Base-by-base conservation (phyloP, 768 basidiomycete genomes). In the Amanita rimosa region DNA sequence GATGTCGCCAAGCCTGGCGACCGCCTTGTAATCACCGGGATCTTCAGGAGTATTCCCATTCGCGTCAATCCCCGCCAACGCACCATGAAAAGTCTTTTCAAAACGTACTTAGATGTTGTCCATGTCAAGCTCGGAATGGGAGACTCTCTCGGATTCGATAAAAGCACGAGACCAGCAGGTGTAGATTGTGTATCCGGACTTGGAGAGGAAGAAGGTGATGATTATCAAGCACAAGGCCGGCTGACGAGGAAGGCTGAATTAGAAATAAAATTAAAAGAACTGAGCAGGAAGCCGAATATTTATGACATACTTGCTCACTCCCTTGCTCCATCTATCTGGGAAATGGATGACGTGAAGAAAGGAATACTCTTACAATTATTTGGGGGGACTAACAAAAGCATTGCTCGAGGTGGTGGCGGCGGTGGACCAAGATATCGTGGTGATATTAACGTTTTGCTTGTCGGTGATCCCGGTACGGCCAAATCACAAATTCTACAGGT, bases 301-400 rank as follows among this genome's bases (percentile, higher is more conserved):
- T 98, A 98, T 62, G 89, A 91, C 1, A 67, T 88, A 22, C 73
- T 98, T 4, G 69, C 93, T 6, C 72, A 85, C 14, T 90, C 85
- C 2, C 75, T 99, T 48, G 95, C 94, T 1, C 96, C 96, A 13
- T 87, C 83, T 29, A 96, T 99, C 55, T 98, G 90, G 83, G 88
- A 91, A 63, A 85, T 98, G 88, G 94, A 98, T 21, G 96, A 99
- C 60, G 92, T 98, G 51, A 99, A 99, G 71, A 97, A 98, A 70
- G 96, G 96, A 0, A 96, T 98, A 46, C 62, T 99, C 51, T 68
- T 99, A 27, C 95, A 98, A 64, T 66, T 99, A 21, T 98, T 99
- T 64, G 96, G 96, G 3, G 96, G 96, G 0, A 97, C 96, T 31
- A 98, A 97, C 65, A 99, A 99, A 72, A 92, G 73, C 57, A 88